phyloP scores from a whole-genome alignment of 805 yeast genomes.

The Debaryomyces tyrocola region DNA sequence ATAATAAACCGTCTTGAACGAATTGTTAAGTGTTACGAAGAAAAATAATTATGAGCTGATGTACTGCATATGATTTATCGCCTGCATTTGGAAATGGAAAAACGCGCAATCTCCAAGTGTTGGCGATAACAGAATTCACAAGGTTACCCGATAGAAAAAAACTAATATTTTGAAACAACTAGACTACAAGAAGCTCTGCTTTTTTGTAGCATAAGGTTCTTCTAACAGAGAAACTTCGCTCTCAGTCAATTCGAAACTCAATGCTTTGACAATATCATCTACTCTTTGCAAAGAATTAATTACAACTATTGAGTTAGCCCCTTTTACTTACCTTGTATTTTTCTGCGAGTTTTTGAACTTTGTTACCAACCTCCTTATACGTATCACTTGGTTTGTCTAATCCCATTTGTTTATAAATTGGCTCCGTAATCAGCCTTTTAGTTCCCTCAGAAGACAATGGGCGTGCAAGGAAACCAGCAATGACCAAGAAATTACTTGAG shows the following conservation, averaged over 20 bases:
- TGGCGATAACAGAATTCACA: too few relatives aligned
- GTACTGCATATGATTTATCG: too few relatives aligned
- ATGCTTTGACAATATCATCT: constrained; percentile 9
- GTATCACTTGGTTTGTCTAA: constrained; percentile 11
- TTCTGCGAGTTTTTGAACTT: constrained; percentile 56
- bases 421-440: too few relatives aligned
- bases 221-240: constrained; percentile 36
- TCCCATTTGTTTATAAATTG: not conserved
- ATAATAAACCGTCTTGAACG: too few relatives aligned
- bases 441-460: constrained; percentile 24
- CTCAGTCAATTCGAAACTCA: constrained; percentile 17
- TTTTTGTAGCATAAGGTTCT: constrained; percentile 31
- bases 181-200: too few relatives aligned
- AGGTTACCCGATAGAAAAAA: too few relatives aligned
- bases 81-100: too few relatives aligned
- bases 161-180: too few relatives aligned
- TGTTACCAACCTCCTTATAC: constrained; percentile 17
- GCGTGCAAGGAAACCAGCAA: constrained; percentile 55
- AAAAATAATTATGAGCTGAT: too few relatives aligned
- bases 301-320: constrained; percentile 17
- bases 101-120: too few relatives aligned
- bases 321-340: constrained; percentile 42
- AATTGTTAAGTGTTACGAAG: too few relatives aligned
- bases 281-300: constrained; percentile 13
- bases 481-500: constrained; percentile 61